Percentiles rank a stretch among this genome's conserved stretches.
phyloP scores from a whole-genome alignment of 1,284 basidiomycete genomes.

The Pyrrhoderma noxium region DNA sequence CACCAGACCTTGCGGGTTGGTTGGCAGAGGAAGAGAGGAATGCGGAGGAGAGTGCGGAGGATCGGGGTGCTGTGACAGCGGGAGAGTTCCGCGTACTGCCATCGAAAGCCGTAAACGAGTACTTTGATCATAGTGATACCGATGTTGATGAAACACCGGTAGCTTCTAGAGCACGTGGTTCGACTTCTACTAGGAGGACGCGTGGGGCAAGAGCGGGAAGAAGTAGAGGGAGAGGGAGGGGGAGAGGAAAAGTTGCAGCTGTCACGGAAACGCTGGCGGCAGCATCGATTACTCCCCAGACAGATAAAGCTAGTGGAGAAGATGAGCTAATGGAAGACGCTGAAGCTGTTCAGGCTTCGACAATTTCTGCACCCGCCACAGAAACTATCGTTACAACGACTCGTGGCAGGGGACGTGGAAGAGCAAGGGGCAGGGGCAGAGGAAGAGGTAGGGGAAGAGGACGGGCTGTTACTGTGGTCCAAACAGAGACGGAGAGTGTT shows the following conservation, averaged over 20 bases:
- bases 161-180: no score
- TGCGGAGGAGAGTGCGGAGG: conserved; percentile 67
- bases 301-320: conserved; percentile 22
- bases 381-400: conserved; percentile 13
- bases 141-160: conserved; percentile 42
- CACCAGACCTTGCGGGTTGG: conserved; percentile 81
- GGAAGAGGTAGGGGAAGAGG: conserved; percentile 27
- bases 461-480: conserved; percentile 18
- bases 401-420: conserved; percentile 26
- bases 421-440: conserved; percentile 25
- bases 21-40: conserved; percentile 71
- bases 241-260: conserved; percentile 29
- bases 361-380: conserved; percentile 18
- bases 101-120: conserved; percentile 54
- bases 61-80: conserved; percentile 45
- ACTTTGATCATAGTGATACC: conserved; percentile 57
- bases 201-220: conserved; percentile 10
- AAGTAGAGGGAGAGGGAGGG: conserved; percentile 15
- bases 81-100: conserved; percentile 52
- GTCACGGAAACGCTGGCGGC: conserved; percentile 15
- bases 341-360: conserved; percentile 19
- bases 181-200: conserved; percentile 20
- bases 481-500: background rate
- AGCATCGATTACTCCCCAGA: conserved; percentile 21
- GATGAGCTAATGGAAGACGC: background rate